Base-by-base conservation (phyloP, 495 filamentous ascomycete genomes). In the Tetracladium setigerum region DNA sequence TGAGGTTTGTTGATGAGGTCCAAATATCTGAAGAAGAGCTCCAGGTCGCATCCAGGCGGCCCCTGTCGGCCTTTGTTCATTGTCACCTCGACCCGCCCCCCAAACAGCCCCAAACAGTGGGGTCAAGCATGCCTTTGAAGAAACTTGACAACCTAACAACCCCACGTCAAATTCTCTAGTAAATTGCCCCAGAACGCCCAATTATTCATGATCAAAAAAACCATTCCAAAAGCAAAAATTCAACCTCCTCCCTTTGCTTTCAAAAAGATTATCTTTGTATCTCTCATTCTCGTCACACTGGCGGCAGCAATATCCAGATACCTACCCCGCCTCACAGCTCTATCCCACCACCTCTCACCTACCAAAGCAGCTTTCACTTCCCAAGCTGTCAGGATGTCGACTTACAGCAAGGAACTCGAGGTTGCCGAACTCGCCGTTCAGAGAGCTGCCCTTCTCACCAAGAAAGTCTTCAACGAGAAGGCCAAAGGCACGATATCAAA, bases 401-500 rank as follows among this genome's bases (percentile, higher is more conserved):
- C 70, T 38, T 95, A 95, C 73, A 69, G 77, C 49, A 78, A 82
- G 50, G 91, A 97, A 71, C 83, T 90, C 52, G 73, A 82, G 55
- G 77, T 94, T 42, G 91, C 92, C 51, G 82, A 89, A 63, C 81
- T 97, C 17, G 89, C 94, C 47, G 89, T 97, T 39, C 89, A 95
- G 67, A 81, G 94, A 46, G 92, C 92, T 15, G 73, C 82, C 22
- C 69, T 90, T 52, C 81, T 97, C 48, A 97, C 92, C 44, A 89
- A 95, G 71, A 81, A 79, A 52, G 90, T 97, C 65, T 97, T 94
- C 77, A 81, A 86, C 68, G 82, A 87, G 47, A 87, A 84, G 61
- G 82, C 88, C 55, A 97, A 97, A 69, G 89, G 90, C 48, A 95
- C 92, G 44, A 73, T 94, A 30, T 86, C 83, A 56, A 99, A 97